Conservation (phyloP, 306 rosid genomes). For the Calophaca sinica region DNA sequence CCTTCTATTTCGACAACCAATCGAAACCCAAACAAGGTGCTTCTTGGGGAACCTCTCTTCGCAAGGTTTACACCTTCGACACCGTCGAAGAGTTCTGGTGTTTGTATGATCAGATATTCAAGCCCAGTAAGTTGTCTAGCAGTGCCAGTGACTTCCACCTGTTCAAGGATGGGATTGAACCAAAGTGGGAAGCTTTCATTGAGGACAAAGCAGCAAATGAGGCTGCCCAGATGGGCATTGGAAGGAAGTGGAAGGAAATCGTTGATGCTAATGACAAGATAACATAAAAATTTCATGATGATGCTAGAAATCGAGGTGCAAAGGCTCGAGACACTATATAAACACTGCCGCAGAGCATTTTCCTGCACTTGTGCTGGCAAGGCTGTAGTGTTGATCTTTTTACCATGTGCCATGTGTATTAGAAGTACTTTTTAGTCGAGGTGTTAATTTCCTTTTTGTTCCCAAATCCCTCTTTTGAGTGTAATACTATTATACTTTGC, state of each 20-base stretch:
- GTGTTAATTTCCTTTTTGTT: too few relatives aligned
- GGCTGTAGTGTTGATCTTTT: slow-evolving; percentile 31
- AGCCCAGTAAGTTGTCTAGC: slow-evolving; percentile 77
- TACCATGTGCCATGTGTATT: too few relatives aligned
- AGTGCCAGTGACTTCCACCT: slow-evolving; percentile 76
- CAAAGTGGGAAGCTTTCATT: slow-evolving; percentile 98
- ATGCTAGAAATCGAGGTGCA: slow-evolving; percentile 69
- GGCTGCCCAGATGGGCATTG: slow-evolving; percentile 92
- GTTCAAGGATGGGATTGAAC: slow-evolving; percentile 89
- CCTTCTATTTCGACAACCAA: too few relatives aligned
- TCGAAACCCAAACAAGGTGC: too few relatives aligned
- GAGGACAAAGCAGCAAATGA: slow-evolving; percentile 97
- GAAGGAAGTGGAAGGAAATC: slow-evolving; percentile 98
- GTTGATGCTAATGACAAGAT: slow-evolving; percentile 77
- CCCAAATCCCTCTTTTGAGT: too few relatives aligned
- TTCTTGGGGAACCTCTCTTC: too few relatives aligned
- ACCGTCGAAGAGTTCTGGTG: too few relatives aligned
- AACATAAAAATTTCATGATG: slow-evolving; percentile 80
- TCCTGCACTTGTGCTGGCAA: slow-evolving; percentile 37
- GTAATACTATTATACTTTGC: too few relatives aligned
- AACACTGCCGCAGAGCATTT: slow-evolving; percentile 40
- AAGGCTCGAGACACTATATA: slow-evolving; percentile 76
- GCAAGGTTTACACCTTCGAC: too few relatives aligned
- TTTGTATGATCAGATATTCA: slow-evolving; percentile 81
- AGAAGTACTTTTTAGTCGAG: too few relatives aligned